Percentiles rank a stretch among this genome's conserved stretches.
phyloP scores from a whole-genome alignment of 1,139 yeast species.

The Diutina ranongensis region DNA sequence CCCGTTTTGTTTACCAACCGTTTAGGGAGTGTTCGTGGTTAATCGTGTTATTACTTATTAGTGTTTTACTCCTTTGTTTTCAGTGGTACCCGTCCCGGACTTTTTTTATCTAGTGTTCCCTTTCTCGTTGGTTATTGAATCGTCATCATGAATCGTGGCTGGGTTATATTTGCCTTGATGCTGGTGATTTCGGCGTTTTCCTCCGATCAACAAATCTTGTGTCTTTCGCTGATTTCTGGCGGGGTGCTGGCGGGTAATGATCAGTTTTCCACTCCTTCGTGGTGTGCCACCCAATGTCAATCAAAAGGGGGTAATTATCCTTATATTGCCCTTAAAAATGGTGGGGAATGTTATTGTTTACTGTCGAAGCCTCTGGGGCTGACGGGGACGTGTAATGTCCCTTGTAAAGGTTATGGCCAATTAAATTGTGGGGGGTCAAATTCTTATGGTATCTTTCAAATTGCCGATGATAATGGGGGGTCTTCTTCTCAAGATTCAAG shows the following conservation, averaged over 20 bases:
- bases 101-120: neutral
- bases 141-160: neutral
- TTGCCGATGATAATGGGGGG: neutral
- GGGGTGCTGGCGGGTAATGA: constrained; percentile 1
- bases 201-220: neutral
- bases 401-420: neutral
- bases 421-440: neutral
- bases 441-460: neutral
- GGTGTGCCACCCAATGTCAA: neutral
- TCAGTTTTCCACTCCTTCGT: neutral
- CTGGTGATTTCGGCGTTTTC: neutral
- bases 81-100: too few species aligned
- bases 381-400: neutral
- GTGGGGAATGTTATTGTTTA: constrained; percentile 5
- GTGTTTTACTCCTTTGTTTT: too few species aligned
- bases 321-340: neutral
- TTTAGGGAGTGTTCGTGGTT: too few species aligned
- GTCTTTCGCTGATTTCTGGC: neutral
- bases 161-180: neutral
- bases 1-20: too few species aligned
- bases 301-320: neutral
- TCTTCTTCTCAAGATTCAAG: neutral
- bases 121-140: neutral
- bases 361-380: neutral
- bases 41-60: too few species aligned